Evolutionary conservation across 371 early-diverging fungal genomes (phyloP), one percentile per base, ranked within the genome.

Genomic region (Spraguea lophii): DNA sequence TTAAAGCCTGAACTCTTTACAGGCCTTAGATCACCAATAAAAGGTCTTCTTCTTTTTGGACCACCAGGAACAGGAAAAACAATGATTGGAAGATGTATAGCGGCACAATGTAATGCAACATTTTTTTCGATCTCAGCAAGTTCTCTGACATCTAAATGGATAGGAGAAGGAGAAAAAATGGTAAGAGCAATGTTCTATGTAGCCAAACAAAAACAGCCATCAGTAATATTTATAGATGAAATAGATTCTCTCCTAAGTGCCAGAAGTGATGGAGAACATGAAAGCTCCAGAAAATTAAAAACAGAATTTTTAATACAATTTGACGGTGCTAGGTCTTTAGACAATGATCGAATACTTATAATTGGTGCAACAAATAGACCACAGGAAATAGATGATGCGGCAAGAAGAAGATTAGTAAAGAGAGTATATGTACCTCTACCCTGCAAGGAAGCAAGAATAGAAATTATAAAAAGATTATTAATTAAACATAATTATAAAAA

Each of bases 121-220:
- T 95, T 93, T 67, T 77, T 93, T 59, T 73, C 83, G 1, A 76
- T 95, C 23, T 77, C 78, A 56, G 77, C 84, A 0, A 82, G 84
- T 7, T 81, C 85, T 4, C 71, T 90, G 27, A 87, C 87, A 0
- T 81, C 82, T 10, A 88, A 88, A 62, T 90, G 86, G 85, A 78
- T 86, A 12, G 90, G 90, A 21, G 89, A 90, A 58, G 85, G 86
- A 27, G 91, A 89, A 52, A 87, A 87, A 66, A 81, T 88, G 83
- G 87, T 81, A 1, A 76, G 87, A 0, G 83, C 85, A 13, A 62
- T 90, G 35, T 90, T 90, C 73, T 81, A 83, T 0, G 79, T 87
- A 0, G 89, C 90, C 1, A 61, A 86, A 21, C 76, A 77, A 38
- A 74, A 78, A 52, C 81, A 83, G 63, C 88, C 89, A 12, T 74